phyloP scores from a whole-genome alignment of 345 rosid species.

The Moricandia moricandioides region DNA sequence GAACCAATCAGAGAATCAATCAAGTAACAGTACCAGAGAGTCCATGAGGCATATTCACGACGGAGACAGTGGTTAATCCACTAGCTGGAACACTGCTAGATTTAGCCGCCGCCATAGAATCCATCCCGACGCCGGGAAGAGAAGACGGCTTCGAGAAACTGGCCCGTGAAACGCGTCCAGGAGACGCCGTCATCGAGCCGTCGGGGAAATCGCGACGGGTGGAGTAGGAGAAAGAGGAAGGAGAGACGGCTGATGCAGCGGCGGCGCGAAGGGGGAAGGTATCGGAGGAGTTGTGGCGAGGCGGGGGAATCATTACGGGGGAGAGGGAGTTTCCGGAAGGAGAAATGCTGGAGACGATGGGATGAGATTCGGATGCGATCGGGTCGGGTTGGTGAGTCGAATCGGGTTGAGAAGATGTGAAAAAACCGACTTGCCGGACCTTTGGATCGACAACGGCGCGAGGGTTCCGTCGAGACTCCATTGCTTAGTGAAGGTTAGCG shows the following conservation, averaged over 20 bases:
- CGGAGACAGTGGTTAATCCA: slow-evolving; percentile 69
- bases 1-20: neutral
- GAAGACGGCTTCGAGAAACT: slow-evolving; percentile 37
- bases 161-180: slow-evolving; percentile 42
- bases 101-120: slow-evolving; percentile 37
- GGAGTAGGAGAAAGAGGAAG: slow-evolving; percentile 43
- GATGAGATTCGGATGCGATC: slow-evolving; percentile 35
- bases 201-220: slow-evolving; percentile 39
- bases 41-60: slow-evolving; percentile 57
- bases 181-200: slow-evolving; percentile 39
- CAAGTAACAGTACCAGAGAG: slow-evolving; percentile 44
- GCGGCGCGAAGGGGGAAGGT: slow-evolving; percentile 36
- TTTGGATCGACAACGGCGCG: slow-evolving; percentile 81
- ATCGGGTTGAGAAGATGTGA: slow-evolving; percentile 52
- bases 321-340: slow-evolving; percentile 69
- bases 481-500: slow-evolving; percentile 17
- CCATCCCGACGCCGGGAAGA: slow-evolving; percentile 43
- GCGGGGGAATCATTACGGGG: slow-evolving; percentile 92
- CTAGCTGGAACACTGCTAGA: slow-evolving; percentile 69
- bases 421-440: slow-evolving; percentile 86
- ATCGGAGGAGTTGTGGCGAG: slow-evolving; percentile 64
- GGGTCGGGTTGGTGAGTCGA: slow-evolving; percentile 47
- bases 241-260: slow-evolving; percentile 40
- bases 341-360: slow-evolving; percentile 42
- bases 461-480: slow-evolving; percentile 78